Conservation (phyloP, 768 basidiomycete genomes). For the Russula sp. region DNA sequence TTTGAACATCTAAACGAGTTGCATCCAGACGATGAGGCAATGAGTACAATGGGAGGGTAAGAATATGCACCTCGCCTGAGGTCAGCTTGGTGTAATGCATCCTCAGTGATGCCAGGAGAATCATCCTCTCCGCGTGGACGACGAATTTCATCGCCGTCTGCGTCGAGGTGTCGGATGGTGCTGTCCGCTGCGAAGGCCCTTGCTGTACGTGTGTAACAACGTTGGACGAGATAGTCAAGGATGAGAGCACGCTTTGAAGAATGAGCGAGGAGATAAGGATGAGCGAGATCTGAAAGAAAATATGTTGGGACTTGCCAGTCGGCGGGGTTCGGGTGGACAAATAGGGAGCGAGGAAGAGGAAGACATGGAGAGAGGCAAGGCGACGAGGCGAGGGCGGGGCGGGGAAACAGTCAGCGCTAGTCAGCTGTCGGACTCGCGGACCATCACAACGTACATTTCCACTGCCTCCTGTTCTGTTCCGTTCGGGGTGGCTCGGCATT, state of each 20-base stretch:
- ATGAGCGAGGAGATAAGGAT: background rate
- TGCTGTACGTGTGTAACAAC: slow-evolving; percentile 65
- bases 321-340: background rate
- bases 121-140: slow-evolving; percentile 23
- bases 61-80: slow-evolving; percentile 11
- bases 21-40: background rate
- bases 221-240: slow-evolving; percentile 70
- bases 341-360: background rate
- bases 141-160: slow-evolving; percentile 61
- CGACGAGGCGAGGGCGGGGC: background rate
- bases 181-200: slow-evolving; percentile 60
- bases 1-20: slow-evolving; percentile 52
- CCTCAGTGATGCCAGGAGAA: slow-evolving; percentile 17
- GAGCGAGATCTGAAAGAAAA: background rate
- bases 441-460: no score
- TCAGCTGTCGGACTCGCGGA: no score
- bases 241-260: slow-evolving; percentile 53
- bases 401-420: no score
- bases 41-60: background rate
- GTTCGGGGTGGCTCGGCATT: no score
- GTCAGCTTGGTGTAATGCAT: slow-evolving; percentile 12
- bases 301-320: slow-evolving; percentile 8
- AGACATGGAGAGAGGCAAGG: slow-evolving; percentile 2
- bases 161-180: slow-evolving; percentile 52
- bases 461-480: no score